Evolutionary conservation across 805 yeast species (phyloP).

Genomic region (Naumovozyma dairenensis): DNA sequence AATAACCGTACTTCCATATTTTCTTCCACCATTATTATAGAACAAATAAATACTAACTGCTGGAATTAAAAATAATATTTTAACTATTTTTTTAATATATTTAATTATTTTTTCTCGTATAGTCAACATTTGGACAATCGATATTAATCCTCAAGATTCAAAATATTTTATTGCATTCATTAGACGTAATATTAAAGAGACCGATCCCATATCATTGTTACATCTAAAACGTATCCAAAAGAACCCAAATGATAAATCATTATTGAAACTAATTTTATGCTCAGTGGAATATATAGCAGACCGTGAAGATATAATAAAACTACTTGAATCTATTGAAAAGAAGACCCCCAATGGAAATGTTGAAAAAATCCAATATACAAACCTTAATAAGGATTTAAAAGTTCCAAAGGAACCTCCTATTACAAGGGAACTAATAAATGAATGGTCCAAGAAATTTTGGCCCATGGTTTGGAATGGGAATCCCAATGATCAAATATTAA

Average conservation of each 20-base stretch:
- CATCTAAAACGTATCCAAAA: slow-evolving; percentile 48
- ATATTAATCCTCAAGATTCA: slow-evolving; percentile 32
- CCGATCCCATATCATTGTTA: slow-evolving; percentile 23
- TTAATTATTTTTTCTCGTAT: not conserved
- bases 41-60: too few species aligned
- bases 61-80: too few species aligned
- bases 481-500: slow-evolving; percentile 62
- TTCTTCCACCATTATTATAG: not conserved
- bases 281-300: slow-evolving; percentile 17
- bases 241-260: slow-evolving; percentile 5
- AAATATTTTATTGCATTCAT: slow-evolving; percentile 20
- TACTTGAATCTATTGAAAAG: not conserved
- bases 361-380: slow-evolving; percentile 12
- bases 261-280: slow-evolving; percentile 38
- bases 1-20: not conserved
- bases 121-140: slow-evolving; percentile 40
- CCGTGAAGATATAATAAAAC: not conserved
- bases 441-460: slow-evolving; percentile 70
- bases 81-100: too few species aligned
- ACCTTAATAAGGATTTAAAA: slow-evolving; percentile 13
- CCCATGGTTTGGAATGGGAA: slow-evolving; percentile 93
- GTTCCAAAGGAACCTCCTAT: slow-evolving; percentile 61
- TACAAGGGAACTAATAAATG: slow-evolving; percentile 51
- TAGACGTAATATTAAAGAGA: slow-evolving; percentile 16
- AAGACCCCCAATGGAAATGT: too few species aligned